These are phyloP conservation scores for Macroventuria anomochaeta DNA, from an alignment of 2,329 filamentous ascomycete genomes.

Conservation along the genomic window DNA sequence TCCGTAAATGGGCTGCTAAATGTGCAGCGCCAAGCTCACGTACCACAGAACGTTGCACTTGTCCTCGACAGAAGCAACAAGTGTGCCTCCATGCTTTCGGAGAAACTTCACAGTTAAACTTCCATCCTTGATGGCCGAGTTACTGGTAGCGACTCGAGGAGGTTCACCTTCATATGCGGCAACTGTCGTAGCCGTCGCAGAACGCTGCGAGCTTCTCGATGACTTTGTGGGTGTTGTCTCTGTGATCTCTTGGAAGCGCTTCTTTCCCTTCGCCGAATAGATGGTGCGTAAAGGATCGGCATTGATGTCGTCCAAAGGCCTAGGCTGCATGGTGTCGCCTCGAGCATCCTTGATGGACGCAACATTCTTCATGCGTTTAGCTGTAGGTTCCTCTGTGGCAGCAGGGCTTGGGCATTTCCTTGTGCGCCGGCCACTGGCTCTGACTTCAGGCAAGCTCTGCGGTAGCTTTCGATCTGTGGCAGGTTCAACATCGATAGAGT, in stretches of 20 bases:
- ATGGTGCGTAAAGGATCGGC: constrained; percentile 6
- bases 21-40: constrained; percentile 9
- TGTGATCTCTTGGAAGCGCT: constrained; percentile 6
- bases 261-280: constrained; percentile 20
- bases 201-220: constrained; percentile 28
- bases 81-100: constrained; percentile 38
- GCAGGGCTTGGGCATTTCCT: constrained; percentile 25
- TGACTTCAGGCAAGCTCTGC: constrained; percentile 8
- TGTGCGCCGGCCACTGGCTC: constrained; percentile 13
- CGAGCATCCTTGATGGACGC: constrained; percentile 3
- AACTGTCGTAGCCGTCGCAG: constrained; percentile 11
- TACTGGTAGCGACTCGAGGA: constrained; percentile 45
- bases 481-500: background rate
- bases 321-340: constrained; percentile 16
- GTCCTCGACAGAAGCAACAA: constrained; percentile 42
- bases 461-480: background rate
- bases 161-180: constrained; percentile 32
- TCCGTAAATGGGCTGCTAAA: too few relatives aligned
- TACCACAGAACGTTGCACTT: constrained; percentile 44
- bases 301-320: constrained; percentile 15
- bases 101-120: constrained; percentile 42
- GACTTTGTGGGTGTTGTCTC: constrained; percentile 26
- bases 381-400: background rate
- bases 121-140: constrained; percentile 36
- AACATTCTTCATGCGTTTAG: constrained; percentile 28